These are phyloP conservation scores for Neonectria neomacrospora DNA, from an alignment of 2,329 filamentous ascomycete species.

Conservation along the genomic window DNA sequence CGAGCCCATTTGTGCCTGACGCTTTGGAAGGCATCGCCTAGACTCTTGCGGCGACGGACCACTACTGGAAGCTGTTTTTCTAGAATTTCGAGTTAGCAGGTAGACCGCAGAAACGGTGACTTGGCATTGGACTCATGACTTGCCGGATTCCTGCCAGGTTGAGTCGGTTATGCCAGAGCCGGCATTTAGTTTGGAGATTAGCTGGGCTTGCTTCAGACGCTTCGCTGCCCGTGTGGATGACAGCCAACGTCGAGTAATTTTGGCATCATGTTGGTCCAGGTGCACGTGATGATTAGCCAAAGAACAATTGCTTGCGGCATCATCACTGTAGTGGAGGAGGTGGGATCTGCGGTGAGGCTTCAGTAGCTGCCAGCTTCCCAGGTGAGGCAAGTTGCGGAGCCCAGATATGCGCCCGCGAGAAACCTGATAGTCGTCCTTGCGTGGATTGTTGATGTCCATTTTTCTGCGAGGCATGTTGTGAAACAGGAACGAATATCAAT, in stretches of 20 bases:
- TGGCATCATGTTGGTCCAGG: neutral
- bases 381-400: neutral
- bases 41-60: slow-evolving; percentile 41
- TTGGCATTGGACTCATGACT: neutral
- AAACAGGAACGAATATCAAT: neutral
- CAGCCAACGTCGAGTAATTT: neutral
- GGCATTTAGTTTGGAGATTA: neutral
- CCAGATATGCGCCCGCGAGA: neutral
- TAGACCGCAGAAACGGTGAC: neutral
- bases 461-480: neutral
- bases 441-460: neutral
- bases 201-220: neutral
- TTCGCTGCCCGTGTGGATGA: neutral
- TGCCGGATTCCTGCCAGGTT: neutral
- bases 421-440: neutral
- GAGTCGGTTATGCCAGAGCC: neutral
- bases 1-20: slow-evolving; percentile 44
- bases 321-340: neutral
- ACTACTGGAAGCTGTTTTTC: neutral
- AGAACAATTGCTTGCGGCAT: neutral
- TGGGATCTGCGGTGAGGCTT: slow-evolving; percentile 5
- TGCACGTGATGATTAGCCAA: neutral
- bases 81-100: neutral
- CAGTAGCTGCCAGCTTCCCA: slow-evolving; percentile 11
- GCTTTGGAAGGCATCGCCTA: slow-evolving; percentile 46